These are phyloP conservation scores for Agastache rugosa DNA, from an alignment of 257 asterid genomes.

Conservation along the genomic window DNA sequence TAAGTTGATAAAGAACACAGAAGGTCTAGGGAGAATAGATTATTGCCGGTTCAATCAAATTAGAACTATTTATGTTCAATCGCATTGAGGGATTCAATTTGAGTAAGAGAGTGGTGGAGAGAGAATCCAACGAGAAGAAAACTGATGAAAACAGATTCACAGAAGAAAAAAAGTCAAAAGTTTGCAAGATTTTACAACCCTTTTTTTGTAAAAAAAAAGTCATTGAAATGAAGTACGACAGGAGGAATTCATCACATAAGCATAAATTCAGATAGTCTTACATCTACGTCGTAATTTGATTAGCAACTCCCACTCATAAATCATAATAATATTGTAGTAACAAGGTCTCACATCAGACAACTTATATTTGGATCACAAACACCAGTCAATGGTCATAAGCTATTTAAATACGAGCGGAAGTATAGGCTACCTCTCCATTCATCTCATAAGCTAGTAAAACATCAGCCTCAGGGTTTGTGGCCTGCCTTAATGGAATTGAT, in stretches of 20 bases:
- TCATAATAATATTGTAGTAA: background rate
- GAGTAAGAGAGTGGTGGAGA: too few relatives aligned
- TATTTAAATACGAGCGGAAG: background rate
- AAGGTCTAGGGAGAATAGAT: background rate
- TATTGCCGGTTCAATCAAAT: background rate
- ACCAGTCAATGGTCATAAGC: background rate
- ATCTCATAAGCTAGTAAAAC: conserved; percentile 84
- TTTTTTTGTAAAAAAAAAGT: background rate
- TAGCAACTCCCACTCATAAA: background rate
- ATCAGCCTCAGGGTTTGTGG: conserved; percentile 83
- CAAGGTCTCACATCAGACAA: background rate
- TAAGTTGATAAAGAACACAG: background rate
- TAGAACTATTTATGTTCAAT: background rate
- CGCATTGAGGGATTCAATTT: background rate
- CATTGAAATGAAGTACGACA: background rate
- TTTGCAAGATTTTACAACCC: background rate
- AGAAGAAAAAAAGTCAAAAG: background rate
- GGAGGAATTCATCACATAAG: background rate
- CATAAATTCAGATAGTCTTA: background rate
- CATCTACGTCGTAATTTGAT: background rate
- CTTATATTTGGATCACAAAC: background rate
- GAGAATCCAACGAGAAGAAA: background rate
- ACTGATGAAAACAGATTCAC: background rate
- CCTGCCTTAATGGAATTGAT: conserved; percentile 73
- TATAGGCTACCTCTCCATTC: conserved; percentile 76